Evolutionary conservation across 139 green algal species (phyloP), one percentile per base, ranked within the genome.

Genomic region (Asterochloris erici): DNA sequence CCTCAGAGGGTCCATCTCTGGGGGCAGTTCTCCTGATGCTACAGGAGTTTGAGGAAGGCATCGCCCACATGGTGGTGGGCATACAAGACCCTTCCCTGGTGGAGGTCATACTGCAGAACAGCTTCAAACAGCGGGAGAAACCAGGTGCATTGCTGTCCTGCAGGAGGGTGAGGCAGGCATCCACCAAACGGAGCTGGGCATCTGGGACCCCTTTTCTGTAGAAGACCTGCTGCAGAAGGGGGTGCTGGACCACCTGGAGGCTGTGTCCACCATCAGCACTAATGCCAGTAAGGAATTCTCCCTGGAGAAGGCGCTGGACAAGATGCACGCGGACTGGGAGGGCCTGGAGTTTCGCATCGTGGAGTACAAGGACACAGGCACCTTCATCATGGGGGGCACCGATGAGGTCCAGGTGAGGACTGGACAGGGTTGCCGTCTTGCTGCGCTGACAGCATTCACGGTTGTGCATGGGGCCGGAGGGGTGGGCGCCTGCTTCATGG

Each of bases 331-430:
- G 13, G 94, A 95, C 84, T 97, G 94, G 94, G 78, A 90, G 61
- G 92, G 90, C 63, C 73, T 95, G 27, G 90, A 90, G 28, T 96
- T 97, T 84, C 77, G 83, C 19, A 87, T 92, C 38, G 84, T 93
- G 12, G 88, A 92, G 66, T 94, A 93, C 86, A 94, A 94, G 88
- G 93, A 97, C 87, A 96, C 92, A 13, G 92, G 92, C 66, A 96
- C 93, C 12, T 97, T 86, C 86, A 90, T 97, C 76, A 82, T 97
- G 29, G 93, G 93, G 23, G 93, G 92, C 64, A 91, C 91, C 13
- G 94, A 97, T 79, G 93, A 97, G 47, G 86, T 96, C 17, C 91
- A 95, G 86, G 88, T 91, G 73, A 47, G 73, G 28, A 63, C 28
- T 38, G 75, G 75, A 28, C 21, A 12, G 24, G 16, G 73, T 2